A percentile compares a stretch with the other conserved stretches of the same genome.
Conservation (phyloP, 257 asterid species). For the Solanum commersonii region DNA sequence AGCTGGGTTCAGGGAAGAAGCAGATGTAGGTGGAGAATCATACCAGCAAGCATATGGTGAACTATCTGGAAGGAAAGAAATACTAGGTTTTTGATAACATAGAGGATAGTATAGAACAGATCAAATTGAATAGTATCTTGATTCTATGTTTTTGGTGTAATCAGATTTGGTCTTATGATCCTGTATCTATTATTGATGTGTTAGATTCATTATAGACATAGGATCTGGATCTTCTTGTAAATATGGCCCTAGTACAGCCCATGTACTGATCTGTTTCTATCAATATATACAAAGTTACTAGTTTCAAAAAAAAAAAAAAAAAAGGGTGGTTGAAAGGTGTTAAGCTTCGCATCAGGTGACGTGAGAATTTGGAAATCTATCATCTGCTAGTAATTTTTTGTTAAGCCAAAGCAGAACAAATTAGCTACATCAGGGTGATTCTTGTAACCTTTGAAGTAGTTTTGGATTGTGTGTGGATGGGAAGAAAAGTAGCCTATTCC, state of each 20-base stretch:
- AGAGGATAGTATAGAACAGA: neutral
- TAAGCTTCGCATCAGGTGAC: neutral
- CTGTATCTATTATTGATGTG: neutral
- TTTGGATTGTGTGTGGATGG: neutral
- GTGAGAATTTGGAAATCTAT: neutral
- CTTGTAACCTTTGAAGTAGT: neutral
- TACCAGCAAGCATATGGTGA: neutral
- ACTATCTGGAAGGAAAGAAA: neutral
- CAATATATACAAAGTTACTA: neutral
- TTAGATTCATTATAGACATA: neutral
- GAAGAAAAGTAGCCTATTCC: neutral
- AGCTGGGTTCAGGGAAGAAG: too few species aligned
- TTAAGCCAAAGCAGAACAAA: neutral
- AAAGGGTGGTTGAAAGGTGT: neutral
- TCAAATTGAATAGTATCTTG: neutral
- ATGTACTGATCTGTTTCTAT: neutral
- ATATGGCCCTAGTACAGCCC: neutral
- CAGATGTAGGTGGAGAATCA: neutral
- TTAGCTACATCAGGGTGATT: neutral
- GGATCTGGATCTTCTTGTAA: neutral
- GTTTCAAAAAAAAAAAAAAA: too few species aligned
- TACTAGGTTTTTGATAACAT: neutral
- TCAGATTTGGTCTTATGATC: neutral
- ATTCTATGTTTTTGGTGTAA: neutral
- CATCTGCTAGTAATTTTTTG: neutral